A percentile compares a stretch with the other conserved stretches of the same genome.
Evolutionary conservation across 345 rosid genomes (phyloP).

Genomic region (Populus tremula): DNA sequence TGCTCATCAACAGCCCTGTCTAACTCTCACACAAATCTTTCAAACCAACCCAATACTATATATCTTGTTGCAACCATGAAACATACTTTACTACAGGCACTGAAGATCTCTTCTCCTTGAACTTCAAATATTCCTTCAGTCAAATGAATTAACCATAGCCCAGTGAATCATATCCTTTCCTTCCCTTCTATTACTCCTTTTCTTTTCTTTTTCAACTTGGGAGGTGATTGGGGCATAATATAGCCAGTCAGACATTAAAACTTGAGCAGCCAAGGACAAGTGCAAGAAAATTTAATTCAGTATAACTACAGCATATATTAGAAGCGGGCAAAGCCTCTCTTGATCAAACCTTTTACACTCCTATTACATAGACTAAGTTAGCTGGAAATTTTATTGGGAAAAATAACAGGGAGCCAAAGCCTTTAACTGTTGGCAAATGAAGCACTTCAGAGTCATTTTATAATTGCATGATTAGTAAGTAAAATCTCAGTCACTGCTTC

Average conservation of each 20-base stretch:
- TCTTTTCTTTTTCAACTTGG: not conserved
- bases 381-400: not conserved
- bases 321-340: not conserved
- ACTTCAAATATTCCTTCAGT: not conserved
- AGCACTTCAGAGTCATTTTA: not conserved
- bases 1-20: not conserved
- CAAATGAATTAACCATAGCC: conserved; percentile 1
- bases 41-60: not conserved
- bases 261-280: not conserved
- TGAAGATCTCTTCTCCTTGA: not conserved
- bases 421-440: not conserved
- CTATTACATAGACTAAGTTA: not conserved
- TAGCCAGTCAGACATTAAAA: not conserved
- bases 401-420: not conserved
- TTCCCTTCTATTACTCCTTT: not conserved
- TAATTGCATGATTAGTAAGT: not conserved
- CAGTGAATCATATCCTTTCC: not conserved
- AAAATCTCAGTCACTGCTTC: not conserved
- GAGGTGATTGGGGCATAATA: not conserved
- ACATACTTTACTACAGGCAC: not conserved
- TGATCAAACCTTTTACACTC: not conserved
- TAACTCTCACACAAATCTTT: not conserved
- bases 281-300: not conserved
- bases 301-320: not conserved
- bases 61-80: not conserved